Evolutionary conservation across 2,329 filamentous ascomycete genomes (phyloP), one percentile per base, ranked within the genome.

Genomic region (Onygena corvina): DNA sequence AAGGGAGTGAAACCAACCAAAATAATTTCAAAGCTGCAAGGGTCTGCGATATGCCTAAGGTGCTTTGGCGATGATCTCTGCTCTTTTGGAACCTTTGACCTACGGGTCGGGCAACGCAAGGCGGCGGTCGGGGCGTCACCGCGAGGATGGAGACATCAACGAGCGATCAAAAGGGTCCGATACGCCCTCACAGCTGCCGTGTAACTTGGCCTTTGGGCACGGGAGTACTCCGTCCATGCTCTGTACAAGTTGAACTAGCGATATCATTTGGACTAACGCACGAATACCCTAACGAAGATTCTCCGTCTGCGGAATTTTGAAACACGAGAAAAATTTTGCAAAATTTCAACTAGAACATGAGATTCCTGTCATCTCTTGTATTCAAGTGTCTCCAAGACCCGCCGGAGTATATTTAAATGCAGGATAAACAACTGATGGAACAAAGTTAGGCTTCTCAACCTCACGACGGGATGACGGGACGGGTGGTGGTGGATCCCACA

Each of bases 91-190:
- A 42, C 21, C 27, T 42, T 42, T 42, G 38, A 23, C 38, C 38
- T 14, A 14, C 21, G 38, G 21, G n/a, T 25, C 7, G 9, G 38
- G 33, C 33, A 25, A 25, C 27, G 38, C 38, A 27, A 7, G 38
- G 21, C 38, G 18, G n/a, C n/a, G 18, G 20, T 40, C 9, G 36
- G 11, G 36, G 36, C n/a, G 18, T 4, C 18, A 21, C n/a, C 27
- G 38, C 38, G 21, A 42, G 20, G 38, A 42, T 42, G 27, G 38
- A 7, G 21, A 25, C 27, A 12, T 14, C 38, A 42, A 27, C 38
- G 38, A 42, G 21, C 38, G 38, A 42, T 42, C 27, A 42, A n/a
- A 42, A 42, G 38, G 38, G 27, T 42, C 23, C 38, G 20, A 25
- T 42, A 21, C 38, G 21, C 27, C 14, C 38, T 42, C 38, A 23